phyloP scores from a whole-genome alignment of 2,329 filamentous ascomycete species.

The Alternaria triticina region DNA sequence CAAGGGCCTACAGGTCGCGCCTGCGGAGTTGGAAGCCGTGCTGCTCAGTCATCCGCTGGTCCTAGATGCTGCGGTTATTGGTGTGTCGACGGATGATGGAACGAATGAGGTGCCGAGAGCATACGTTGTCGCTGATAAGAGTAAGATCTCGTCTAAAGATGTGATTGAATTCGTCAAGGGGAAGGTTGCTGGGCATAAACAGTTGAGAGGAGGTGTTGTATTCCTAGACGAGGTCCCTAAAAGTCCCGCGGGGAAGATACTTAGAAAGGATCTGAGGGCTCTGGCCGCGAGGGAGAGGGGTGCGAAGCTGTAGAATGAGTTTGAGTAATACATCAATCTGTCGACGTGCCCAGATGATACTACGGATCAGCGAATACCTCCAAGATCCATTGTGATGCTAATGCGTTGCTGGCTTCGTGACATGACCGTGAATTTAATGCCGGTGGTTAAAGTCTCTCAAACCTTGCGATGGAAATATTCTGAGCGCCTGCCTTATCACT shows the following conservation, averaged over 20 bases:
- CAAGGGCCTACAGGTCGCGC: constrained; percentile 58
- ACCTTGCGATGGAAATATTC: background rate
- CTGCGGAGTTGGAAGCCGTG: constrained; percentile 56
- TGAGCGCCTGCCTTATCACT: background rate
- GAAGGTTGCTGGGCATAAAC: constrained; percentile 44
- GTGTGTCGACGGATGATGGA: constrained; percentile 44
- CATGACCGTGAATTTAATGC: too few relatives aligned
- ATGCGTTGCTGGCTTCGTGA: too few relatives aligned
- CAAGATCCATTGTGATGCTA: too few relatives aligned
- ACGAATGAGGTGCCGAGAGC: constrained; percentile 52
- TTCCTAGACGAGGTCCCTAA: constrained; percentile 48
- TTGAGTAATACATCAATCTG: background rate
- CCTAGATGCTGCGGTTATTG: constrained; percentile 56
- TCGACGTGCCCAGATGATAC: background rate
- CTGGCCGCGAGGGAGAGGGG: constrained; percentile 39
- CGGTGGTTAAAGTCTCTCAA: background rate
- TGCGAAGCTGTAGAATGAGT: background rate
- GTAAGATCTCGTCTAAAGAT: constrained; percentile 34
- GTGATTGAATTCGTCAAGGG: constrained; percentile 44
- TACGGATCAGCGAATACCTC: background rate
- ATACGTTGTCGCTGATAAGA: constrained; percentile 51
- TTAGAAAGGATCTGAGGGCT: constrained; percentile 46
- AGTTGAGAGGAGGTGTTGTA: constrained; percentile 46
- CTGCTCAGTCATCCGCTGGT: constrained; percentile 51
- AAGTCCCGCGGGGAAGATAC: constrained; percentile 45